phyloP scores from a whole-genome alignment of 2,329 filamentous ascomycete genomes.

The Curvularia lunata region DNA sequence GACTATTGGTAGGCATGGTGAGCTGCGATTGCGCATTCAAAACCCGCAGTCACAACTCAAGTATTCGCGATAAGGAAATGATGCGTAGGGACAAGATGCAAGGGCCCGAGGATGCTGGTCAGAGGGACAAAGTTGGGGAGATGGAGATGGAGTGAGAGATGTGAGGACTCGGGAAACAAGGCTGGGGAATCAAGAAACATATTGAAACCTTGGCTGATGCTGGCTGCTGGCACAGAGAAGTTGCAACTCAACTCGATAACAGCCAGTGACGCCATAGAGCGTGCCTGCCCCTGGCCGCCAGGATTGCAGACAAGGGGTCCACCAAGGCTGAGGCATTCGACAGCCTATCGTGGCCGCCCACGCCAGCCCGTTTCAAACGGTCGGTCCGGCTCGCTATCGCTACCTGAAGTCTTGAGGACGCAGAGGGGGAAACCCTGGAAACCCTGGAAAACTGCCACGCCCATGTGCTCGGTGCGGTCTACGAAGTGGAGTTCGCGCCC shows the following conservation, averaged over 20 bases:
- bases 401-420: not conserved
- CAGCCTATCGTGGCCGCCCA: conserved; percentile 23
- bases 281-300: conserved; percentile 21
- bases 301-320: conserved; percentile 20
- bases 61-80: conserved; percentile 14
- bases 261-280: conserved; percentile 32
- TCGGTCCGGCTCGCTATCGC: conserved; percentile 8
- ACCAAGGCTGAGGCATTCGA: conserved; percentile 21
- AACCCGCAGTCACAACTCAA: conserved; percentile 19
- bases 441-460: not conserved
- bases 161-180: not conserved
- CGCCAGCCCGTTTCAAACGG: conserved; percentile 18
- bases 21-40: conserved; percentile 18
- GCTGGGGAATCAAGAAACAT: conserved; percentile 28
- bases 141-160: conserved; percentile 6
- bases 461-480: not conserved
- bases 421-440: not conserved
- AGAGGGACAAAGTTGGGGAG: conserved; percentile 22
- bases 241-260: conserved; percentile 29
- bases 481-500: not conserved
- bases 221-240: conserved; percentile 28
- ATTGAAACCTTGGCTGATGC: conserved; percentile 22
- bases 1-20: conserved; percentile 27
- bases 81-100: conserved; percentile 18
- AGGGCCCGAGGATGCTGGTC: conserved; percentile 21